These are phyloP conservation scores for Lactarius vividus DNA, from an alignment of 768 basidiomycete genomes.

Conservation along the genomic window DNA sequence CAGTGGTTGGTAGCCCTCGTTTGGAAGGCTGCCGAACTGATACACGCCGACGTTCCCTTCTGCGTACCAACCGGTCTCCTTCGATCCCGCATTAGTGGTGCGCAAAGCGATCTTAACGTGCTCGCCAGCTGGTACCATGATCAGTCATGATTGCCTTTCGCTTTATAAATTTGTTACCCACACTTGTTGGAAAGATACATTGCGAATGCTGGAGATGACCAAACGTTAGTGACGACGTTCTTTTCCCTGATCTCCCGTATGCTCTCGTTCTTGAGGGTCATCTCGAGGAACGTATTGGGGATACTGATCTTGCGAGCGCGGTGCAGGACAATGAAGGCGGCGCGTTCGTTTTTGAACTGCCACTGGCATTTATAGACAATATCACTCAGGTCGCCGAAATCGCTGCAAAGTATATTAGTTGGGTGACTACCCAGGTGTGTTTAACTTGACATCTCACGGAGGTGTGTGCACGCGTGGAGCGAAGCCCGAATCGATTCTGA, in stretches of 20 bases:
- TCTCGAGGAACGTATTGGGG: conserved; percentile 8
- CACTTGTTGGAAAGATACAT: conserved; percentile 24
- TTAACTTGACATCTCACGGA: conserved; percentile 9
- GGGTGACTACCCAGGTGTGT: neutral
- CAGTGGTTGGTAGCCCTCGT: conserved; percentile 14
- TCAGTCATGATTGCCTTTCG: neutral
- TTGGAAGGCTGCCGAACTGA: conserved; percentile 20
- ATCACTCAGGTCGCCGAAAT: conserved; percentile 10
- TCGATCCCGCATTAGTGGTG: neutral
- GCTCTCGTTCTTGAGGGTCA: conserved; percentile 11
- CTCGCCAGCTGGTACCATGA: conserved; percentile 10
- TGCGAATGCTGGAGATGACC: conserved; percentile 19
- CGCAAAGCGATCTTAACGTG: conserved; percentile 21
- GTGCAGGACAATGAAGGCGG: conserved; percentile 14
- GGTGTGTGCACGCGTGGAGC: neutral
- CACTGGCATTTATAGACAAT: conserved; percentile 19
- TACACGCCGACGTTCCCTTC: conserved; percentile 23
- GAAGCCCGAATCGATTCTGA: conserved; percentile 13
- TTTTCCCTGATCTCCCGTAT: conserved; percentile 16
- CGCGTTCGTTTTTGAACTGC: conserved; percentile 11
- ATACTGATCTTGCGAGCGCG: conserved; percentile 13
- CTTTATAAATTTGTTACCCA: neutral
- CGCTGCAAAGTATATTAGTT: conserved; percentile 8
- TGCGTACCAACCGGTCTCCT: conserved; percentile 20
- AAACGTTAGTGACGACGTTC: conserved; percentile 18